phyloP scores from a whole-genome alignment of 768 basidiomycete genomes.

The Macrolepiota dolichaula region DNA sequence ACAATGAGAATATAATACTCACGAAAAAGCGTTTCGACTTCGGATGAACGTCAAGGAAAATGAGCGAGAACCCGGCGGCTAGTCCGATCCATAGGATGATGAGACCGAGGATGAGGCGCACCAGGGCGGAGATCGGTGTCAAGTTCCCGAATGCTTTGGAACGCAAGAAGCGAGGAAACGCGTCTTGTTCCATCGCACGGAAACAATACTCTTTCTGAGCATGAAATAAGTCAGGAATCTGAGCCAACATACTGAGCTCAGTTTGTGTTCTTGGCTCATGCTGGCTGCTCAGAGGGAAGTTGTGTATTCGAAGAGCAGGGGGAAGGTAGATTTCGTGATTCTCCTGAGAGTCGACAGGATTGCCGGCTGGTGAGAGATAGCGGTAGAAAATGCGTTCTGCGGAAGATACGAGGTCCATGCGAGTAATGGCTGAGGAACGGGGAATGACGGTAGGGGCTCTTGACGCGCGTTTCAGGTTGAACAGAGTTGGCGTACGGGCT shows the following conservation, averaged over 20 bases:
- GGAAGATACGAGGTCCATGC: conserved; percentile 84
- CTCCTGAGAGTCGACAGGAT: conserved; percentile 72
- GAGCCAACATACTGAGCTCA: conserved; percentile 77
- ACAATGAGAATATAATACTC: conserved; percentile 34
- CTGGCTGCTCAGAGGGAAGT: conserved; percentile 78
- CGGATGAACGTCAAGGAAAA: conserved; percentile 92
- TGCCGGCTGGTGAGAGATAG: conserved; percentile 83
- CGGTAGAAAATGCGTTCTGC: conserved; percentile 96
- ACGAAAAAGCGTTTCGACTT: conserved; percentile 95
- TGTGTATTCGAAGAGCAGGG: conserved; percentile 84
- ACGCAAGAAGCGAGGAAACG: conserved; percentile 90
- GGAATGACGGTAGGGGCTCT: conserved; percentile 94
- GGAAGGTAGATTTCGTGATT: conserved; percentile 99
- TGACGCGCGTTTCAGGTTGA: conserved; percentile 73
- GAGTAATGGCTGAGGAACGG: conserved; percentile 85
- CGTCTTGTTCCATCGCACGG: conserved; percentile 93
- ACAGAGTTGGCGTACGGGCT: conserved; percentile 72
- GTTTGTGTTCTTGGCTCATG: conserved; percentile 67
- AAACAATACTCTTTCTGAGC: conserved; percentile 97
- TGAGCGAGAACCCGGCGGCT: conserved; percentile 82
- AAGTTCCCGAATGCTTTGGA: conserved; percentile 98
- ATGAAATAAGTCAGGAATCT: conserved; percentile 96
- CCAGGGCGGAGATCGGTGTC: conserved; percentile 85
- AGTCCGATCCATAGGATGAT: conserved; percentile 94
- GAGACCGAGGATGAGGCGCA: conserved; percentile 81